Conservation (phyloP, 1,284 basidiomycete species). For the Coriolopsis trogii region DNA sequence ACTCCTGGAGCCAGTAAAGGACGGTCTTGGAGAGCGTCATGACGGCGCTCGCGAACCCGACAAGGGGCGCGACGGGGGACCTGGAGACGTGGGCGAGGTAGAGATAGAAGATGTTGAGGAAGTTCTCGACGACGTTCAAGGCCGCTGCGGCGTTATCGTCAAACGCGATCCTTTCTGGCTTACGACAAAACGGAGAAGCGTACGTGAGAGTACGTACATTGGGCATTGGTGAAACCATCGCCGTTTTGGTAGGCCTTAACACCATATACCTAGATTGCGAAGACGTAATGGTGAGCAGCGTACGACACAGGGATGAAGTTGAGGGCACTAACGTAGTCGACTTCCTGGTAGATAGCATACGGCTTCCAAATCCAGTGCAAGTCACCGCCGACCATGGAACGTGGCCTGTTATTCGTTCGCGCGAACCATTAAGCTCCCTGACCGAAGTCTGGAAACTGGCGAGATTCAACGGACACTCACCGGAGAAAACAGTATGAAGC, state of each 20-base stretch:
- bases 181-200: conserved; percentile 3
- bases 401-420: conserved; percentile 42
- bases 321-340: conserved; percentile 61
- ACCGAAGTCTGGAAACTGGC: neutral
- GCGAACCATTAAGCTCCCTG: neutral
- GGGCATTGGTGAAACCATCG: conserved; percentile 87
- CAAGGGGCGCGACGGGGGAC: conserved; percentile 66
- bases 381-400: conserved; percentile 78
- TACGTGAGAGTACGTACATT: conserved; percentile 53
- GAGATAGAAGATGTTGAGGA: conserved; percentile 77
- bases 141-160: conserved; percentile 49
- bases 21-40: conserved; percentile 88
- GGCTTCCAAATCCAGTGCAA: conserved; percentile 89
- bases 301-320: neutral
- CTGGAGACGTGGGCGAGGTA: conserved; percentile 67
- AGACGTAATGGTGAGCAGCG: neutral
- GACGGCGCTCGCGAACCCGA: conserved; percentile 72
- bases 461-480: conserved; percentile 36
- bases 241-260: conserved; percentile 59
- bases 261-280: conserved; percentile 66
- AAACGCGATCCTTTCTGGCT: conserved; percentile 2
- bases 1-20: conserved; percentile 82
- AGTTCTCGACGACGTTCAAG: conserved; percentile 81
- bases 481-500: conserved; percentile 73
- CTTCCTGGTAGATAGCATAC: conserved; percentile 75